Evolutionary conservation across 768 basidiomycete species (phyloP).

Genomic region (Mycena amicta): DNA sequence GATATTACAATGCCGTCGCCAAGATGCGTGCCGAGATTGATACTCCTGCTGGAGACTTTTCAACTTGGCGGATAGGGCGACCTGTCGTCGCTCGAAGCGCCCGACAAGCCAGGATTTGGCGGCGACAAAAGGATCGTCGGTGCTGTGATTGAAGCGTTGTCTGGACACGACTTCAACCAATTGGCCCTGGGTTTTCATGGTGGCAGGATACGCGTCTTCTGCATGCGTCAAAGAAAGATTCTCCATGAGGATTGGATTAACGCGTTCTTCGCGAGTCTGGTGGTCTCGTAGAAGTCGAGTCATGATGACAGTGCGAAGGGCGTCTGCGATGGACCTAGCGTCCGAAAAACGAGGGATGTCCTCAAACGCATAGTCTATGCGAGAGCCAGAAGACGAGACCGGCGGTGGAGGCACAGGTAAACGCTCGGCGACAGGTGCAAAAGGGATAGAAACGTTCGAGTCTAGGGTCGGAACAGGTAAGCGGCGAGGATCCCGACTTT

Average conservation of each 20-base stretch:
- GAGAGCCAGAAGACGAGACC: conserved; percentile 7
- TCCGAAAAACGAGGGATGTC: conserved; percentile 43
- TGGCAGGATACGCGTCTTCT: conserved; percentile 29
- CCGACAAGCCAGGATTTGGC: conserved; percentile 54
- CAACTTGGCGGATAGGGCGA: conserved; percentile 54
- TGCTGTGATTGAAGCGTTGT: conserved; percentile 36
- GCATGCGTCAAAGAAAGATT: conserved; percentile 49
- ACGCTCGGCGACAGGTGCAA: too few relatives aligned
- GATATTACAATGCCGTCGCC: conserved; percentile 69
- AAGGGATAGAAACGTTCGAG: too few relatives aligned
- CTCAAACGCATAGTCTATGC: conserved; percentile 19
- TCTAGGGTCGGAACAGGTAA: too few relatives aligned
- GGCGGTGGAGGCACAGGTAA: too few relatives aligned
- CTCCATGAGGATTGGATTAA: conserved; percentile 62
- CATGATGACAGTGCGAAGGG: conserved; percentile 63
- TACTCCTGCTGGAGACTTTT: conserved; percentile 67
- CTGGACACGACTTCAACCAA: conserved; percentile 52
- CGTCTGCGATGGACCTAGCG: conserved; percentile 56
- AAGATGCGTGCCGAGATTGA: conserved; percentile 64
- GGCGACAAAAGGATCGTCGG: conserved; percentile 39
- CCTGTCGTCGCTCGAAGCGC: conserved; percentile 57
- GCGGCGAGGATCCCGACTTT: not conserved
- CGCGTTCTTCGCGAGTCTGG: conserved; percentile 63
- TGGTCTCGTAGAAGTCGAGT: conserved; percentile 60
- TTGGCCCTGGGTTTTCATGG: conserved; percentile 38